A percentile compares a stretch with the other conserved stretches of the same genome.
phyloP scores from a whole-genome alignment of 495 filamentous ascomycete genomes.

The Staphylotrichum longicolle region DNA sequence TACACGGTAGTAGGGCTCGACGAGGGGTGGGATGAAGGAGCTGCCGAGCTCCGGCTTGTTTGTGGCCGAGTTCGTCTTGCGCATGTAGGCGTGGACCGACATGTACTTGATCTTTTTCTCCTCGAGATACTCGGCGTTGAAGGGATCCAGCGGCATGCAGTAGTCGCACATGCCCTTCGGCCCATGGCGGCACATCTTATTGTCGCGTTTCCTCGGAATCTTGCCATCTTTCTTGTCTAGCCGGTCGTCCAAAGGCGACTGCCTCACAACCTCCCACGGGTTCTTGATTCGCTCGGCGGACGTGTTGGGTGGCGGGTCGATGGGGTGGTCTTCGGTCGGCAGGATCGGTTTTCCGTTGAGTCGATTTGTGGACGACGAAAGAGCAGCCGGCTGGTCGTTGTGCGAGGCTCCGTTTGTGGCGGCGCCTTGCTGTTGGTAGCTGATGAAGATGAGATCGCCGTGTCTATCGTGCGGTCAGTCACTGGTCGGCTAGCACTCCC shows the following conservation, averaged over 20 bases:
- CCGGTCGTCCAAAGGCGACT: conserved; percentile 79
- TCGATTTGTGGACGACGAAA: conserved; percentile 53
- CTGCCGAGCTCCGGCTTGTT: conserved; percentile 89
- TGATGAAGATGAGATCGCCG: conserved; percentile 85
- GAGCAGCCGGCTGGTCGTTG: conserved; percentile 39
- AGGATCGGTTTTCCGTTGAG: conserved; percentile 78
- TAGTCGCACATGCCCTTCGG: conserved; percentile 99
- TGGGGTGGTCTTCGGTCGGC: conserved; percentile 63
- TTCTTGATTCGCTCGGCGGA: conserved; percentile 70
- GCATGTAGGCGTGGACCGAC: conserved; percentile 90
- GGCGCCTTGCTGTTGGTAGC: conserved; percentile 57
- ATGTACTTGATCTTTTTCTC: conserved; percentile 99
- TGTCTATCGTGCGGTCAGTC: conserved; percentile 55
- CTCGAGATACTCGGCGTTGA: conserved; percentile 76
- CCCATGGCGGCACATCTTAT: conserved; percentile 92
- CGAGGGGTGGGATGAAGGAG: conserved; percentile 94
- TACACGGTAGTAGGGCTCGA: conserved; percentile 90
- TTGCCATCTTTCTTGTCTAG: conserved; percentile 92
- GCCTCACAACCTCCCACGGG: conserved; percentile 88
- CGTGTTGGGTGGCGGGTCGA: conserved; percentile 55
- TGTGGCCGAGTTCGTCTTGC: conserved; percentile 91
- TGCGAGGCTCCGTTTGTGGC: conserved; percentile 32
- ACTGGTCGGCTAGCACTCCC: background rate
- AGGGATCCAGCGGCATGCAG: conserved; percentile 97
- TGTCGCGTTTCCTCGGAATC: conserved; percentile 71